Evolutionary conservation across 306 rosid genomes (phyloP).

Genomic region (Boehmeria nivea): DNA sequence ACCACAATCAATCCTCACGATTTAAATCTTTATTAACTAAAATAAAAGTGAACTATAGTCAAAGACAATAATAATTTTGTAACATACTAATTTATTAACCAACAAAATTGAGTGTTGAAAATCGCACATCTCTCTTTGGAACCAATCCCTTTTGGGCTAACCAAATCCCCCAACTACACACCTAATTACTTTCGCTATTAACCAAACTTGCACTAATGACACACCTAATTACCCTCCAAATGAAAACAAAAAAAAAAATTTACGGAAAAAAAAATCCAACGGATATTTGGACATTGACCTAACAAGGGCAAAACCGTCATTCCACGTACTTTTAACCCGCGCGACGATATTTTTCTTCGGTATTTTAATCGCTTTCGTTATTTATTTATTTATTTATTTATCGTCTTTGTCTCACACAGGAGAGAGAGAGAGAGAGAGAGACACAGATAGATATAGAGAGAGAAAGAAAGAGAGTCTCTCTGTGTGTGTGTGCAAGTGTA

Average conservation of each 20-base stretch:
- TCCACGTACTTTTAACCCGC: neutral
- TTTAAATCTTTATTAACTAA: no score
- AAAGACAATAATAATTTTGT: no score
- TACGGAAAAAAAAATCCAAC: neutral
- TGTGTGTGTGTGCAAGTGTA: neutral
- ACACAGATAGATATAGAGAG: neutral
- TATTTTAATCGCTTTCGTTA: neutral
- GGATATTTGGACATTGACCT: neutral
- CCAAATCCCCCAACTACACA: neutral
- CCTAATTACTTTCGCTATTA: neutral
- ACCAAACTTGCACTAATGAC: neutral
- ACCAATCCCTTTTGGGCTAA: no score
- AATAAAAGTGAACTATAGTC: no score
- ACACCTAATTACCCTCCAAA: neutral
- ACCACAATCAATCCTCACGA: no score
- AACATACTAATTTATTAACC: no score
- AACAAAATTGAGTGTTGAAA: no score
- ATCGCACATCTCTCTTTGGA: no score
- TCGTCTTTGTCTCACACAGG: no score
- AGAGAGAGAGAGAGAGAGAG: no score
- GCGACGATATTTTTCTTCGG: neutral
- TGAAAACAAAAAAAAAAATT: neutral
- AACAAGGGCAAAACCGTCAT: slow-evolving; percentile 4
- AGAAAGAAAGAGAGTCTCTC: neutral
- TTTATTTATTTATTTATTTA: no score